A percentile compares a stretch with the other conserved stretches of the same genome.
Conservation (phyloP, 139 green algal species). For the Axilococcus clingmanii region DNA sequence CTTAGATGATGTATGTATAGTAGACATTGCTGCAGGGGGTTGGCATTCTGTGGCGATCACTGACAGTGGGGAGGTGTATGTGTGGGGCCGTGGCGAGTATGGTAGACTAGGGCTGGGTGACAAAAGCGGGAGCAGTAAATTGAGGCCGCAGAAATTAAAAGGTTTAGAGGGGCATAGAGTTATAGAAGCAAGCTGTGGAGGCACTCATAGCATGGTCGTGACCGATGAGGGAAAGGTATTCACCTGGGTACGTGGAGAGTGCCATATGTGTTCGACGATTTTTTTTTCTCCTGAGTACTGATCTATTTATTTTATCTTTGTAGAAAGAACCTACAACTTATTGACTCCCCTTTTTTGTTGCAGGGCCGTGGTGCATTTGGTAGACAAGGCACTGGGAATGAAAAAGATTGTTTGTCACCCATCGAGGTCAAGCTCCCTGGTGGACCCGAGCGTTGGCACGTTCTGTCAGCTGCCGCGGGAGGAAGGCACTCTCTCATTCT, state of each 20-base stretch:
- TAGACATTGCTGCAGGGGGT: slow-evolving; percentile 69
- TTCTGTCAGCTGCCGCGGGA: slow-evolving; percentile 41
- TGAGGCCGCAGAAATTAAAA: slow-evolving; percentile 57
- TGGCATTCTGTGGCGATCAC: slow-evolving; percentile 76
- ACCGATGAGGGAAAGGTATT: slow-evolving; percentile 39
- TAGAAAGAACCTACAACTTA: no score
- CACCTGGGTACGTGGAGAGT: no score
- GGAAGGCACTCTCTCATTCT: slow-evolving; percentile 60
- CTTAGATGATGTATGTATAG: slow-evolving; percentile 40
- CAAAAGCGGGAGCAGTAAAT: slow-evolving; percentile 46
- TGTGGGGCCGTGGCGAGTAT: slow-evolving; percentile 85
- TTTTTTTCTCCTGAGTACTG: no score
- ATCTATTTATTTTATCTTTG: no score
- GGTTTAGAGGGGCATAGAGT: slow-evolving; percentile 35
- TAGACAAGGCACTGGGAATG: slow-evolving; percentile 29
- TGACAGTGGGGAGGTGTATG: slow-evolving; percentile 53
- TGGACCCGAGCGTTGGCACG: slow-evolving; percentile 57
- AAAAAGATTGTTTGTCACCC: slow-evolving; percentile 47
- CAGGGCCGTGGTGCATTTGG: slow-evolving; percentile 7
- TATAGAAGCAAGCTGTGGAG: slow-evolving; percentile 58
- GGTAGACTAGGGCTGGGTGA: slow-evolving; percentile 78
- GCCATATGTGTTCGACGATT: no score
- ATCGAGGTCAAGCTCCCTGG: slow-evolving; percentile 50
- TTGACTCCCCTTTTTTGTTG: no score
- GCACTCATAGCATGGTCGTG: slow-evolving; percentile 60